These are phyloP conservation scores for Sporobolomyces roseus DNA, from an alignment of 768 basidiomycete genomes.

Conservation along the genomic window DNA sequence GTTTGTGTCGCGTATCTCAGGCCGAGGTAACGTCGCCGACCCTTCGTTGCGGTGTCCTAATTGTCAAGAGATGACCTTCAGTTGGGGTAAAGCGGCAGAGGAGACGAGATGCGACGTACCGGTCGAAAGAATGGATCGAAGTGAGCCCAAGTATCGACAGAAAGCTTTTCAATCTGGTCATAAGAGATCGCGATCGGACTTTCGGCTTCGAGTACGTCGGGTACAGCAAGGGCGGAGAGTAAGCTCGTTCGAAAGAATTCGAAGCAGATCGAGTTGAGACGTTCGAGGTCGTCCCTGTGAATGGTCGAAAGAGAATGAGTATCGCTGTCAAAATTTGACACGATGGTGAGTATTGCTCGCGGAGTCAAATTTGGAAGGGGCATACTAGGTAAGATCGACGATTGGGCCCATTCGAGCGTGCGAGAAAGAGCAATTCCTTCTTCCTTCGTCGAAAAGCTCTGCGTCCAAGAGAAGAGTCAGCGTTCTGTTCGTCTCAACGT, in stretches of 20 bases:
- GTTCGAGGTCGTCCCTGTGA: not conserved
- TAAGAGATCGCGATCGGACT: not conserved
- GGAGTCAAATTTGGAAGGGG: too few species aligned
- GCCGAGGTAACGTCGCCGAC: slow-evolving; percentile 2
- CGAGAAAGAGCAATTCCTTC: slow-evolving; percentile 10
- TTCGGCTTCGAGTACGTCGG: slow-evolving; percentile 5
- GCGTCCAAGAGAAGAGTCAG: not conserved
- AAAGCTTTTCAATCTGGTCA: slow-evolving; percentile 11
- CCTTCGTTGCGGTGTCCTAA: not conserved
- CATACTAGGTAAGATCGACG: slow-evolving; percentile 11
- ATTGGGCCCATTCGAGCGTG: slow-evolving; percentile 14
- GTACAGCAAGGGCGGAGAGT: slow-evolving; percentile 4
- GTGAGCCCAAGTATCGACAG: slow-evolving; percentile 2
- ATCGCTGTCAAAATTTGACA: not conserved
- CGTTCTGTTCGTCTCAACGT: too few species aligned
- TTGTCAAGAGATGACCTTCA: not conserved
- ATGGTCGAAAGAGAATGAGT: not conserved
- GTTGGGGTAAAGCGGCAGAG: too few species aligned
- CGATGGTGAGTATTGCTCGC: too few species aligned
- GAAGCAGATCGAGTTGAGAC: slow-evolving; percentile 10
- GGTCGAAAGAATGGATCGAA: slow-evolving; percentile 9
- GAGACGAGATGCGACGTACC: not conserved
- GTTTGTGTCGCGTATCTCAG: slow-evolving; percentile 3
- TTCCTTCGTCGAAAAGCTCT: slow-evolving; percentile 17
- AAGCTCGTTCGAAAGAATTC: slow-evolving; percentile 7